These are phyloP conservation scores for Sclerotinia glacialis DNA, from an alignment of 2,329 filamentous ascomycete genomes.

Conservation along the genomic window DNA sequence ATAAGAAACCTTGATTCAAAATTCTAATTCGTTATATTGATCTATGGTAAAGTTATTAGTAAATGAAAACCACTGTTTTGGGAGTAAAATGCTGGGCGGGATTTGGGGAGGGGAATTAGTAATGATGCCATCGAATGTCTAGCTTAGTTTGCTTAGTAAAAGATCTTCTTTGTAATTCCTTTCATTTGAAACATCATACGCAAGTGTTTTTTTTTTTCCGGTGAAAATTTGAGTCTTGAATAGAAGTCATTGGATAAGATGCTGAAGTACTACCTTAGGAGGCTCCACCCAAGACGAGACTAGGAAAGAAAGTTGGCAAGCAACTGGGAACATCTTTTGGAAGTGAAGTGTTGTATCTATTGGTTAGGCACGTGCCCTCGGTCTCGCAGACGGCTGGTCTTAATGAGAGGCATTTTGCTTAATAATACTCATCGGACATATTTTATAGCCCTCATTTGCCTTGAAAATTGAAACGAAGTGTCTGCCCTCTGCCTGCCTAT, in stretches of 20 bases:
- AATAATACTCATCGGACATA: neutral
- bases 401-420: neutral
- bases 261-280: accelerated
- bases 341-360: neutral
- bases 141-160: neutral
- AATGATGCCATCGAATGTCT: no score
- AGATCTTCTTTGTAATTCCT: neutral
- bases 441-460: neutral
- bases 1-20: no score
- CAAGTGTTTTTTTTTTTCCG: no score
- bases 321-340: neutral
- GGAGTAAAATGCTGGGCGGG: no score
- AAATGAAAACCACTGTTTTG: no score
- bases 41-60: no score
- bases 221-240: no score
- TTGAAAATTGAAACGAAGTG: neutral
- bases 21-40: no score
- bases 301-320: neutral
- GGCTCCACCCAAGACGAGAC: neutral
- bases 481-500: neutral
- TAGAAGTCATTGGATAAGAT: neutral
- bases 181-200: neutral
- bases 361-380: neutral
- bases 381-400: neutral
- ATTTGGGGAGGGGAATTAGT: no score